Conservation (phyloP, 768 basidiomycete species). For the Phlebiopsis flavidoalba region DNA sequence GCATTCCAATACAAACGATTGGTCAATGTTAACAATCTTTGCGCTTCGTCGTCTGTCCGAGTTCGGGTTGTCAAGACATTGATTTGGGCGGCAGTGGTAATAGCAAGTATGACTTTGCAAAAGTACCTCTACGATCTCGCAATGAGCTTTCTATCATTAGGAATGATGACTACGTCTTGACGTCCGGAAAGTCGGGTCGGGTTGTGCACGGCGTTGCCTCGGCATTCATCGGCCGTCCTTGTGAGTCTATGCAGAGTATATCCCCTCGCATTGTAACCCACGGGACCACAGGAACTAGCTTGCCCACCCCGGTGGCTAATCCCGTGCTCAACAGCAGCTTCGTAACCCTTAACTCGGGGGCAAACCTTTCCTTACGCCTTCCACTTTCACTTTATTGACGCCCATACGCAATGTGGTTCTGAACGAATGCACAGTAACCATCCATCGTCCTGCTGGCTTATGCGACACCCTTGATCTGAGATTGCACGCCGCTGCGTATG, state of each 20-base stretch:
- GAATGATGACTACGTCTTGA: constrained; percentile 40
- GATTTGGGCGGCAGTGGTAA: constrained; percentile 70
- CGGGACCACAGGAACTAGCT: constrained; percentile 46
- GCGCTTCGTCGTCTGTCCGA: constrained; percentile 79
- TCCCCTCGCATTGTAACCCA: background rate
- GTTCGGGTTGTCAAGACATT: constrained; percentile 74
- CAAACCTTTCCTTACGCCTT: constrained; percentile 51
- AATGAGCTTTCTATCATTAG: constrained; percentile 30
- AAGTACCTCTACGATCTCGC: constrained; percentile 55
- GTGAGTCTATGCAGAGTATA: constrained; percentile 26
- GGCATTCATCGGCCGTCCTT: too few species aligned
- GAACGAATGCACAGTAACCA: constrained; percentile 66
- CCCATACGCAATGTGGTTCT: too few species aligned
- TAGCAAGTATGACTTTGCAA: constrained; percentile 34
- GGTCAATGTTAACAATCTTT: constrained; percentile 64
- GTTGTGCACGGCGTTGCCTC: constrained; percentile 66
- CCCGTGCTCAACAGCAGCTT: constrained; percentile 68
- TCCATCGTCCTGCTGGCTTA: constrained; percentile 82
- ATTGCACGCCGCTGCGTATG: constrained; percentile 80
- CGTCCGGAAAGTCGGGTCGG: constrained; percentile 75
- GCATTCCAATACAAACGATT: constrained; percentile 16
- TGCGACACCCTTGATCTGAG: constrained; percentile 55
- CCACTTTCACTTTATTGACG: background rate
- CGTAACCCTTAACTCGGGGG: constrained; percentile 84
- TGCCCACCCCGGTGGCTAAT: constrained; percentile 73